Percentiles rank a stretch among this genome's conserved stretches.
Conservation (phyloP, 345 rosid species). For the Acer campestre region DNA sequence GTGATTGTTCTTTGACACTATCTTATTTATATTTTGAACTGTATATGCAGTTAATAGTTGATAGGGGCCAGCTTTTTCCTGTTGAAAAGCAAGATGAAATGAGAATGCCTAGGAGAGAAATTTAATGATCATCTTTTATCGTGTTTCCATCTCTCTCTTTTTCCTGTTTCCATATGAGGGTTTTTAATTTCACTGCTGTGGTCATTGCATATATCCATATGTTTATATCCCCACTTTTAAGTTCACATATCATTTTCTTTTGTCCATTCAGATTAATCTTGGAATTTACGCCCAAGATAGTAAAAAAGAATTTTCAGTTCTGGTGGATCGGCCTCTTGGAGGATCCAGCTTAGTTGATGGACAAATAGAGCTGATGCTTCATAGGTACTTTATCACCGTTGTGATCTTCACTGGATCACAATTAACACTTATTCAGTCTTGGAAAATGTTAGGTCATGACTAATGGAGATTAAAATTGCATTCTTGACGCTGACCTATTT, state of each 20-base stretch:
- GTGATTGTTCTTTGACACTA: too few species aligned
- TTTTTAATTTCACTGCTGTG: neutral
- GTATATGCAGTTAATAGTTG: too few species aligned
- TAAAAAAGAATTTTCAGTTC: slow-evolving; percentile 76
- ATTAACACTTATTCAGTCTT: slow-evolving; percentile 1
- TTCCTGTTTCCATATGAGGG: neutral
- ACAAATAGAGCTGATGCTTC: slow-evolving; percentile 95
- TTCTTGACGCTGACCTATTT: slow-evolving; percentile 2
- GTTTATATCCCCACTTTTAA: neutral
- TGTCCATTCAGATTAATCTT: slow-evolving; percentile 71
- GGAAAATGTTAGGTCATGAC: neutral
- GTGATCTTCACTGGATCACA: slow-evolving; percentile 3
- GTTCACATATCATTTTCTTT: neutral
- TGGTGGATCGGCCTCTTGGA: slow-evolving; percentile 90
- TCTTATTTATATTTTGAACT: too few species aligned
- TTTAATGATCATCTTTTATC: too few species aligned
- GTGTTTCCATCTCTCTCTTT: neutral
- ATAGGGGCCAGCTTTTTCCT: neutral
- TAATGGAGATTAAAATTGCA: neutral
- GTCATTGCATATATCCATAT: neutral
- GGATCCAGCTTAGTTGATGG: slow-evolving; percentile 93
- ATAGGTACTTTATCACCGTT: slow-evolving; percentile 51
- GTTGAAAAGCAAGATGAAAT: neutral
- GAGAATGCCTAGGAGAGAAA: neutral
- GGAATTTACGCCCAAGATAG: slow-evolving; percentile 83